These are phyloP conservation scores for Aschersonia sp. DNA, from an alignment of 2,329 filamentous ascomycete species.

Conservation along the genomic window DNA sequence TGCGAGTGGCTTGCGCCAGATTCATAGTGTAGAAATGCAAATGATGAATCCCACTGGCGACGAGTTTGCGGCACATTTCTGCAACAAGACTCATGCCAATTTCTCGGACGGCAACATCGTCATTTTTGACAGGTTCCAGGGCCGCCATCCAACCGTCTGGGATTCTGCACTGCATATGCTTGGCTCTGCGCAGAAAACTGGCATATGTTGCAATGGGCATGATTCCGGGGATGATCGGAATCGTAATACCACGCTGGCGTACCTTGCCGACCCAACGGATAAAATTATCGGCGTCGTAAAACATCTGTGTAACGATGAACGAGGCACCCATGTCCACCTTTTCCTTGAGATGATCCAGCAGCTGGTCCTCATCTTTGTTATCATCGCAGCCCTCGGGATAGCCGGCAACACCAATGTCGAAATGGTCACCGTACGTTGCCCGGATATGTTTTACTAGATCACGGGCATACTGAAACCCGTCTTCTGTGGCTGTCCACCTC, in stretches of 20 bases:
- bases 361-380: slow-evolving; percentile 67
- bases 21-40: slow-evolving; percentile 99
- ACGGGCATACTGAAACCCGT: slow-evolving; percentile 79
- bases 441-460: slow-evolving; percentile 81
- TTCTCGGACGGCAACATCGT: slow-evolving; percentile 82
- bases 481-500: slow-evolving; percentile 79
- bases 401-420: slow-evolving; percentile 93
- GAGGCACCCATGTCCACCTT: slow-evolving; percentile 89
- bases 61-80: slow-evolving; percentile 75
- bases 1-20: slow-evolving; percentile 79
- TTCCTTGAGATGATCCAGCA: slow-evolving; percentile 89
- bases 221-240: slow-evolving; percentile 75
- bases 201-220: slow-evolving; percentile 89
- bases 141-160: slow-evolving; percentile 67
- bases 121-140: slow-evolving; percentile 89
- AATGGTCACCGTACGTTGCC: slow-evolving; percentile 55
- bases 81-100: slow-evolving; percentile 78
- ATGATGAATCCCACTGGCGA: slow-evolving; percentile 70
- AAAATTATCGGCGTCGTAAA: slow-evolving; percentile 96
- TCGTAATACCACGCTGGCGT: slow-evolving; percentile 66
- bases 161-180: slow-evolving; percentile 78
- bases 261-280: slow-evolving; percentile 79
- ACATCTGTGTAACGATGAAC: slow-evolving; percentile 98
- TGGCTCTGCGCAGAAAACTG: slow-evolving; percentile 77
- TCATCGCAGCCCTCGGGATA: slow-evolving; percentile 95